Conservation (phyloP, 371 early-diverging fungal genomes). For the Syncephalastrum monosporum region DNA sequence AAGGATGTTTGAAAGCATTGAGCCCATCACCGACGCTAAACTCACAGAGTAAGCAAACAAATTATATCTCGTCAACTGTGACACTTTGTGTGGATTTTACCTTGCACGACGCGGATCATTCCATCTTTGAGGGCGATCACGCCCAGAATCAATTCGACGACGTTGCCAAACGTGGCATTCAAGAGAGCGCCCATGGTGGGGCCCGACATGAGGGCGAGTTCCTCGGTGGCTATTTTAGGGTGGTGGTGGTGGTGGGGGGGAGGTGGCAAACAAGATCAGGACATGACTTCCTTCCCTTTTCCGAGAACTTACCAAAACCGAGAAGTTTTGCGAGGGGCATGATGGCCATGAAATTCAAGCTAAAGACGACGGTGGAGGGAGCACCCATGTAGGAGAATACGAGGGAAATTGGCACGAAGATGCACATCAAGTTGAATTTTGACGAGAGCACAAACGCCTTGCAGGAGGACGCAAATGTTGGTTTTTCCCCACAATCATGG, state of each 20-base stretch:
- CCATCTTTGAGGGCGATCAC: constrained; percentile 82
- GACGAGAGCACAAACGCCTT: constrained; percentile 38
- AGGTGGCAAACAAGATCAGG: not conserved
- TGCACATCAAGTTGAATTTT: constrained; percentile 62
- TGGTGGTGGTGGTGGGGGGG: no score
- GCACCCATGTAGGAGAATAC: constrained; percentile 57
- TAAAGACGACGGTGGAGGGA: constrained; percentile 63
- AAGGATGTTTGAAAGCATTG: constrained; percentile 79
- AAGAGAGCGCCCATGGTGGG: constrained; percentile 30
- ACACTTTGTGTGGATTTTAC: constrained; percentile 14
- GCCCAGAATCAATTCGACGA: constrained; percentile 85
- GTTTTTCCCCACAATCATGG: constrained; percentile 8
- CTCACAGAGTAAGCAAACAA: not conserved
- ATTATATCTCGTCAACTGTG: constrained; percentile 1
- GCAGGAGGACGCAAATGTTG: constrained; percentile 31
- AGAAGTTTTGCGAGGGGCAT: constrained; percentile 81
- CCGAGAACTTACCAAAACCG: constrained; percentile 37
- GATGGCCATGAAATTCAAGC: constrained; percentile 91
- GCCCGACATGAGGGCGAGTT: constrained; percentile 45
- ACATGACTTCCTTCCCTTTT: not conserved
- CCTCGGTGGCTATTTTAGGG: constrained; percentile 38
- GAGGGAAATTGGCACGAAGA: constrained; percentile 81
- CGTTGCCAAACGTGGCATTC: constrained; percentile 63
- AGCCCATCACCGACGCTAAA: constrained; percentile 75
- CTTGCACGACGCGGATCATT: constrained; percentile 81